Evolutionary conservation across 805 yeast species (phyloP), one percentile per base, ranked within the genome.

Genomic region (Lachancea dasiensis): DNA sequence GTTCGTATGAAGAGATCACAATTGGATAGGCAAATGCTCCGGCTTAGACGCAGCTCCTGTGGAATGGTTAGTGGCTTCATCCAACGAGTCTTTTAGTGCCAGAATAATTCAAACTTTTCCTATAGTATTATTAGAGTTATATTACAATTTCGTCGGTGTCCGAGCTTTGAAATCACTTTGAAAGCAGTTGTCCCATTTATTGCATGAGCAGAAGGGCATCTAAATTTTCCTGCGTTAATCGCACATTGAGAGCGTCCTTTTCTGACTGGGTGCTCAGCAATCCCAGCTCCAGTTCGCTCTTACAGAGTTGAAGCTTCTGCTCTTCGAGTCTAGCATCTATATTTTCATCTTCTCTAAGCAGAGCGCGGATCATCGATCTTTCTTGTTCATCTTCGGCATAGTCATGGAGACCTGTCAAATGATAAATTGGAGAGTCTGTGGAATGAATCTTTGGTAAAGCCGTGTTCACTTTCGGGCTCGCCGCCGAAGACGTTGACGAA

Each of bases 191-290:
- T 6, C 9, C 11, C 19, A 10, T 9, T 24, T 34, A 23, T 14
- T 26, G 27, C 39, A 34, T 39, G 18, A 34, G 32, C 19, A 58
- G 41, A 11, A 52, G 43, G 3, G 56, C 44, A 39, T 61, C 63
- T 34, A 61, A 41, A 25, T 58, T 60, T 22, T 63, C 68, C 37
- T 60, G 64, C 1, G 69, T 61, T 11, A 53, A 37, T 11, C 54
- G 56, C 1, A 61, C 63, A 34, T 59, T 63, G 27, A 64, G 31
- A 6, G 55, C 46, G 35, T 63, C 65, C 36, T 56, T 57, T 13
- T 49, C 54, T 9, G 51, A 48, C 26, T 54, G 58, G 1, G 53
- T 53, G 20, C 53, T 52, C 27, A 61, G 24, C 3, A 50, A 38
- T 3, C 51, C 56, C 18, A 52, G 43, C 25, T 61, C 65, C 18